phyloP scores from a whole-genome alignment of 129 eudicot species.

The Flaveria trinervia region DNA sequence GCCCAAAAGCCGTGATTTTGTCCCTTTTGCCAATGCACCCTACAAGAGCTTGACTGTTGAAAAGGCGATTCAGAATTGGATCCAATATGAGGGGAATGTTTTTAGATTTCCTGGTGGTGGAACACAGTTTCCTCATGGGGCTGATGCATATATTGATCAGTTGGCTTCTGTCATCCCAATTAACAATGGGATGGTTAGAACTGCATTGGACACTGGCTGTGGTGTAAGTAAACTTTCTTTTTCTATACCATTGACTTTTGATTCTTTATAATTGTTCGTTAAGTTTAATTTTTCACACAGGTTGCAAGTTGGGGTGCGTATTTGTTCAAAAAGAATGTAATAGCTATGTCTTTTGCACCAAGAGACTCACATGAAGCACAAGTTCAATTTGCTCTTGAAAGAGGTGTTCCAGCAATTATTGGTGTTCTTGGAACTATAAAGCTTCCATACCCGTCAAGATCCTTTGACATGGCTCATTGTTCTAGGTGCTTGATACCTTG shows the following conservation, averaged over 20 bases:
- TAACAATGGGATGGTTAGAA: constrained; percentile 61
- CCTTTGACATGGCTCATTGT: constrained; percentile 65
- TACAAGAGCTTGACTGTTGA: constrained; percentile 70
- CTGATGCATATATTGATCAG: constrained; percentile 67
- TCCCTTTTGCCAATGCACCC: constrained; percentile 74
- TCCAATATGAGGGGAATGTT: constrained; percentile 64
- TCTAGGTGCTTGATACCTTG: constrained; percentile 61
- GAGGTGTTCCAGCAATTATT: constrained; percentile 60
- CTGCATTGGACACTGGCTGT: constrained; percentile 73
- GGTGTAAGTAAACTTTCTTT: constrained; percentile 45
- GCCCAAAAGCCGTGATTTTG: constrained; percentile 85
- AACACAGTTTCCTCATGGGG: constrained; percentile 79
- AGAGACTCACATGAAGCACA: constrained; percentile 61
- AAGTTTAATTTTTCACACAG: background rate
- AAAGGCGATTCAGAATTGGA: constrained; percentile 81
- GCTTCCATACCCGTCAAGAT: constrained; percentile 57
- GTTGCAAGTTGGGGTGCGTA: constrained; percentile 67
- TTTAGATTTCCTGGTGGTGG: constrained; percentile 79
- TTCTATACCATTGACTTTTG: background rate
- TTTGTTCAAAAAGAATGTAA: constrained; percentile 47
- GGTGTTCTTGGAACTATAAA: constrained; percentile 65
- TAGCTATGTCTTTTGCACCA: constrained; percentile 63
- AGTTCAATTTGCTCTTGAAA: constrained; percentile 56
- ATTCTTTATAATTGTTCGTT: background rate
- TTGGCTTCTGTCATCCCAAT: constrained; percentile 66